Conservation (phyloP, 176 grass and related monocot species). For the Phoenix roebelenii region DNA sequence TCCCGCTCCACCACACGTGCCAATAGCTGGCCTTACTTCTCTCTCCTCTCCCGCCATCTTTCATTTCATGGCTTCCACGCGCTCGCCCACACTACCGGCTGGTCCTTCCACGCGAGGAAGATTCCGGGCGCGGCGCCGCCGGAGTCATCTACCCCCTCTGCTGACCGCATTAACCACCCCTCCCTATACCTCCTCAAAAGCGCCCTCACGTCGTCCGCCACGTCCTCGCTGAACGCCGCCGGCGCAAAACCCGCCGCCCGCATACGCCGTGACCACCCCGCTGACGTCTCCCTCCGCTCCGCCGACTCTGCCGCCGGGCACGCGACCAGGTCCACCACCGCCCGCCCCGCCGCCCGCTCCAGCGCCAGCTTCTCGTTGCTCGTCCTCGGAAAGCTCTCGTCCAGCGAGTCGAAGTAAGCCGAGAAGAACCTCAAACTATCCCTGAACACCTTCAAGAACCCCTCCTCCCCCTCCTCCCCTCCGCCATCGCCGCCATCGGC, state of each 20-base stretch:
- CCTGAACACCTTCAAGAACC: slow-evolving; percentile 70
- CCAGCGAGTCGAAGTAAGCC: slow-evolving; percentile 82
- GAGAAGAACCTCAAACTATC: slow-evolving; percentile 88
- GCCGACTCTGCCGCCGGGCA: slow-evolving; percentile 41
- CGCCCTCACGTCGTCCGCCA: slow-evolving; percentile 23
- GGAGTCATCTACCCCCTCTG: slow-evolving; percentile 31
- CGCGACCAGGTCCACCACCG: slow-evolving; percentile 60
- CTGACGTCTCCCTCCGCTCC: slow-evolving; percentile 9
- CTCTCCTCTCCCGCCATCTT: slow-evolving; percentile 1
- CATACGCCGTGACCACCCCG: not conserved
- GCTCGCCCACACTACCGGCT: slow-evolving; percentile 92
- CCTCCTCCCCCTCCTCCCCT: slow-evolving; percentile 40
- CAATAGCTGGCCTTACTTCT: not conserved
- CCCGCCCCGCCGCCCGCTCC: slow-evolving; percentile 34
- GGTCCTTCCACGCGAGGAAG: slow-evolving; percentile 89
- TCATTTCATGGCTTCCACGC: slow-evolving; percentile 60
- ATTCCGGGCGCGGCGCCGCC: slow-evolving; percentile 48
- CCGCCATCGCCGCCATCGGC: slow-evolving; percentile 14
- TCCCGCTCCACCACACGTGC: slow-evolving; percentile 9
- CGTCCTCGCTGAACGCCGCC: slow-evolving; percentile 34
- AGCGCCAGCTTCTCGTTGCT: slow-evolving; percentile 85
- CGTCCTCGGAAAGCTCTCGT: slow-evolving; percentile 74
- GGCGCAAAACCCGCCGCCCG: slow-evolving; percentile 33
- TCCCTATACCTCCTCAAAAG: slow-evolving; percentile 10
- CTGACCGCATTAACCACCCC: slow-evolving; percentile 37